Conservation (phyloP, 2,329 filamentous ascomycete genomes). For the Stagonosporopsis rhizophila region DNA sequence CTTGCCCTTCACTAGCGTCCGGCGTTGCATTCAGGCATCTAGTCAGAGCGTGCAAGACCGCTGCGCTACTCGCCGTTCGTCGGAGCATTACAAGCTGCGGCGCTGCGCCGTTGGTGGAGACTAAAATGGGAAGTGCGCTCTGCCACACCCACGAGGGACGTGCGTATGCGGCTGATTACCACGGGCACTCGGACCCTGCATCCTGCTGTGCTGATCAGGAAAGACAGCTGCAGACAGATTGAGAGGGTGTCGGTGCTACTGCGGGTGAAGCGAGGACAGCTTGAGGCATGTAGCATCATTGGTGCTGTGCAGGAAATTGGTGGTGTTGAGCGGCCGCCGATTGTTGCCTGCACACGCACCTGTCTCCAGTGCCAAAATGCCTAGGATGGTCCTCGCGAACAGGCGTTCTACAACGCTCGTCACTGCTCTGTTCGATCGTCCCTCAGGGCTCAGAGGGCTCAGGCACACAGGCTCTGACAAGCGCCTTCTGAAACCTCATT, state of each 20-base stretch:
- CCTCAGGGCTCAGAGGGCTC: neutral
- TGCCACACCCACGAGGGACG: slow-evolving; percentile 8
- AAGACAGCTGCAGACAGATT: slow-evolving; percentile 7
- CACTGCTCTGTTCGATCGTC: slow-evolving; percentile 10
- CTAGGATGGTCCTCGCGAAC: neutral
- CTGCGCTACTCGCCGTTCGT: slow-evolving; percentile 12
- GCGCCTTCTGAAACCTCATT: slow-evolving; percentile 25
- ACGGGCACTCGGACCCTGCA: slow-evolving; percentile 7
- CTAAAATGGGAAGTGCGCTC: slow-evolving; percentile 14
- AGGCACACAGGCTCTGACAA: slow-evolving; percentile 20
- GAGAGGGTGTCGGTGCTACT: neutral
- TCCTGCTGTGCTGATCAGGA: slow-evolving; percentile 5
- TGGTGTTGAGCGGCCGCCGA: neutral
- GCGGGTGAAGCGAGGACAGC: slow-evolving; percentile 1
- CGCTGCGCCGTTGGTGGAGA: slow-evolving; percentile 11
- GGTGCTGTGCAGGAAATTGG: slow-evolving; percentile 2
- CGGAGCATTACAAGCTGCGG: slow-evolving; percentile 19
- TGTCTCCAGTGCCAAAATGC: neutral
- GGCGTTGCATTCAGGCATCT: slow-evolving; percentile 11
- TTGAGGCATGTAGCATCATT: neutral
- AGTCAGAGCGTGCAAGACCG: slow-evolving; percentile 16
- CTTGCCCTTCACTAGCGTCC: slow-evolving; percentile 17
- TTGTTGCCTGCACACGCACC: slow-evolving; percentile 11
- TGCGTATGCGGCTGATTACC: slow-evolving; percentile 18
- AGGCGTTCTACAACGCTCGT: slow-evolving; percentile 4